These are phyloP conservation scores for Neltuma alba DNA, from an alignment of 306 rosid genomes.

Conservation along the genomic window DNA sequence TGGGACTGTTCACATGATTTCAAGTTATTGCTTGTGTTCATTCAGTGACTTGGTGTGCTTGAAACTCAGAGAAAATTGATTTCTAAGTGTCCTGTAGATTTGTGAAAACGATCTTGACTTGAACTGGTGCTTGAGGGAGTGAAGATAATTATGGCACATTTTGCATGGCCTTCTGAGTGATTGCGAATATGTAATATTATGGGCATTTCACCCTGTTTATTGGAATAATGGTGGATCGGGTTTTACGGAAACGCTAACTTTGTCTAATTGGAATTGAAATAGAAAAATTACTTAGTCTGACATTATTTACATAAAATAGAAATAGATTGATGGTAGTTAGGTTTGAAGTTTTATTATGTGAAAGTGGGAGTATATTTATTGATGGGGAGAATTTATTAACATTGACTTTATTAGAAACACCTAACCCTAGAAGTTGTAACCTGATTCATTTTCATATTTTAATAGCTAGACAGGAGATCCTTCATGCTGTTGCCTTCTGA, in stretches of 20 bases:
- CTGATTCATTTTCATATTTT: no score
- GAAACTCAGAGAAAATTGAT: background rate
- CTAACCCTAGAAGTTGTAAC: background rate
- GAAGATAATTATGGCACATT: background rate
- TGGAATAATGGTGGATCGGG: no score
- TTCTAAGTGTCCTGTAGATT: conserved; percentile 8
- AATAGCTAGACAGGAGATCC: no score
- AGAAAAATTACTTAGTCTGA: background rate
- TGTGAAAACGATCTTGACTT: no score
- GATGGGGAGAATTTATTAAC: background rate
- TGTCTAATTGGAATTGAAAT: background rate
- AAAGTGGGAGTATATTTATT: background rate
- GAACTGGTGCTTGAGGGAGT: no score
- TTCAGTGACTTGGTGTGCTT: background rate
- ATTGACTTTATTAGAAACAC: background rate
- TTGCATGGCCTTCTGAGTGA: background rate
- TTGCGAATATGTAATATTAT: background rate
- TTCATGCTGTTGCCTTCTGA: no score
- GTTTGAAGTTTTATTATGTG: no score
- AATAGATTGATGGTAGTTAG: background rate
- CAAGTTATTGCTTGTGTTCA: background rate
- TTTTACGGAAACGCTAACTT: no score
- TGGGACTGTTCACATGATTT: background rate
- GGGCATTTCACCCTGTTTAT: background rate
- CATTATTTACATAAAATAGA: background rate